A percentile compares a stretch with the other conserved stretches of the same genome.
Conservation (phyloP, 306 rosid species). For the Quercus suber region DNA sequence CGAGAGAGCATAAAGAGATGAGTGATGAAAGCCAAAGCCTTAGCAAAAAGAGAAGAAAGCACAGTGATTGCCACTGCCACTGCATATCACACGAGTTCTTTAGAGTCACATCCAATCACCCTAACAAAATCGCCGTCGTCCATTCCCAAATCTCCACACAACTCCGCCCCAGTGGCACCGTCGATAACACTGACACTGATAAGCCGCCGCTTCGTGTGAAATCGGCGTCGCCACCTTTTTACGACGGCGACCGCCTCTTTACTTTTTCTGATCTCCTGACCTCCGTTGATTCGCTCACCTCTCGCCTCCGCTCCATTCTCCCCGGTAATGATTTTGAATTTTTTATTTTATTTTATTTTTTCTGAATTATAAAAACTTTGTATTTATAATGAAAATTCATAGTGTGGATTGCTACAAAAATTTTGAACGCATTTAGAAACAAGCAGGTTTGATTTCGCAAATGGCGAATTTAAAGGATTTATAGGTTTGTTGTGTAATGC, state of each 20-base stretch:
- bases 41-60: neutral
- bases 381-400: conserved; percentile 3
- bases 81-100: conserved; percentile 75
- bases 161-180: conserved; percentile 8
- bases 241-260: conserved; percentile 55
- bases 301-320: conserved; percentile 55
- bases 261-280: conserved; percentile 55
- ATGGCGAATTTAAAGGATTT: too few relatives aligned
- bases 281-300: conserved; percentile 57
- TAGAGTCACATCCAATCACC: conserved; percentile 45
- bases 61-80: conserved; percentile 16
- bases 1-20: neutral
- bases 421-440: too few relatives aligned
- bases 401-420: too few relatives aligned
- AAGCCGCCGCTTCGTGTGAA: conserved; percentile 1
- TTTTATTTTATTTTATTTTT: too few relatives aligned
- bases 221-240: conserved; percentile 40
- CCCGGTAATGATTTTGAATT: conserved; percentile 20
- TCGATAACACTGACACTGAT: too few relatives aligned
- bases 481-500: too few relatives aligned
- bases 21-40: neutral
- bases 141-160: conserved; percentile 44
- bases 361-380: too few relatives aligned
- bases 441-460: too few relatives aligned
- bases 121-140: conserved; percentile 57